These are phyloP conservation scores for Eucalyptus pumila DNA, from an alignment of 345 rosid genomes.

Conservation along the genomic window DNA sequence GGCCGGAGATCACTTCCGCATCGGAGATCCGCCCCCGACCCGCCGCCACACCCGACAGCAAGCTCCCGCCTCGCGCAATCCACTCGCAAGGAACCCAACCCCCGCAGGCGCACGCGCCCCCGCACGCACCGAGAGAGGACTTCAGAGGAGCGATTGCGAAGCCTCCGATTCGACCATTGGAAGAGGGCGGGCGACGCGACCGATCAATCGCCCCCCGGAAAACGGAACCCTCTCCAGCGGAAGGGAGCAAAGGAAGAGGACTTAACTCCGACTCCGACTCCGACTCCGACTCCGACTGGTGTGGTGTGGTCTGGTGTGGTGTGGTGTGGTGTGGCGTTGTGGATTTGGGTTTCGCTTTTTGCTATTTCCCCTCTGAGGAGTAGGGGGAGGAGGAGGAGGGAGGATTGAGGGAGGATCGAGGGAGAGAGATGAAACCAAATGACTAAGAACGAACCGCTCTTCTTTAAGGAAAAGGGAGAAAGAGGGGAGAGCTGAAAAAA, in stretches of 20 bases:
- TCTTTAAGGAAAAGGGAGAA: neutral
- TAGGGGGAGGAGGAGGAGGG: neutral
- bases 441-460: neutral
- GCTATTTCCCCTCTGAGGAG: neutral
- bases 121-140: neutral
- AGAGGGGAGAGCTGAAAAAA: neutral
- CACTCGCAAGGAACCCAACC: neutral
- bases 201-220: neutral
- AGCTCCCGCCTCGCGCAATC: neutral
- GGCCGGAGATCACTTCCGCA: neutral
- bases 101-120: neutral
- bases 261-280: neutral
- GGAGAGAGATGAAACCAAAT: neutral
- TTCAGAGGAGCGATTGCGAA: neutral
- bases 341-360: neutral
- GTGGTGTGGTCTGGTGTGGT: neutral
- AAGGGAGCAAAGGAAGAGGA: neutral
- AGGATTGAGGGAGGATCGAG: neutral
- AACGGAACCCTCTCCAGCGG: neutral
- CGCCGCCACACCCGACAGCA: neutral
- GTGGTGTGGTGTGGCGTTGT: neutral
- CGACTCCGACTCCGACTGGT: neutral
- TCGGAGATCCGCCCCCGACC: neutral
- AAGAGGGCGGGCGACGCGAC: neutral
- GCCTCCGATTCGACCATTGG: slow-evolving; percentile 17